These are phyloP conservation scores for Serpula lacrymans DNA, from an alignment of 768 basidiomycete genomes.

Conservation along the genomic window DNA sequence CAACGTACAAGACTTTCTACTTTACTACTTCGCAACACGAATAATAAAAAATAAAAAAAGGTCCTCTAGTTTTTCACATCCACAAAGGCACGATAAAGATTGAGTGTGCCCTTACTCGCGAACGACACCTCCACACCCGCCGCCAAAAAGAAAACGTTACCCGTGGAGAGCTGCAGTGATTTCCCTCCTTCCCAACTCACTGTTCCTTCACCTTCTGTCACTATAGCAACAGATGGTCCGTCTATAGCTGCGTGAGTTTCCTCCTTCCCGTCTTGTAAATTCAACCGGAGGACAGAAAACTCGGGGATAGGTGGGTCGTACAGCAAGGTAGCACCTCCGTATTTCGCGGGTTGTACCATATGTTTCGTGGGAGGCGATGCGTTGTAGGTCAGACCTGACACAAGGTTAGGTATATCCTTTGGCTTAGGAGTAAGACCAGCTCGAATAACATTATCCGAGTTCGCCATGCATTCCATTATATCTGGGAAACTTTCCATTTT, in stretches of 20 bases:
- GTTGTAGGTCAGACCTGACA: constrained; percentile 82
- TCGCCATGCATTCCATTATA: constrained; percentile 99
- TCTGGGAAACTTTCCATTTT: constrained; percentile 45
- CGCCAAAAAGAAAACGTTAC: constrained; percentile 82
- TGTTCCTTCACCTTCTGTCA: constrained; percentile 63
- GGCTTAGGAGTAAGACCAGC: constrained; percentile 97
- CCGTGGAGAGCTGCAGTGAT: constrained; percentile 45
- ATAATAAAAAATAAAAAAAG: no score
- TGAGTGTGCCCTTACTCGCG: constrained; percentile 17
- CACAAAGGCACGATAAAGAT: constrained; percentile 27
- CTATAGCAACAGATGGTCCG: constrained; percentile 84
- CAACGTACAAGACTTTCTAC: no score
- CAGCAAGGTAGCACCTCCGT: constrained; percentile 44
- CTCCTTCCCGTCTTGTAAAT: constrained; percentile 38
- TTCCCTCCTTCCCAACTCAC: constrained; percentile 46
- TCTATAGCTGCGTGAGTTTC: constrained; percentile 62
- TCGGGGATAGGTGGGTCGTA: constrained; percentile 95
- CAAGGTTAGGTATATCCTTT: constrained; percentile 88
- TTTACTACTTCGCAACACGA: no score
- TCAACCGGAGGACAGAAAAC: constrained; percentile 78
- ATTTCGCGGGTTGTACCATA: constrained; percentile 57
- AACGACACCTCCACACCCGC: constrained; percentile 62
- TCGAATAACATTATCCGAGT: constrained; percentile 97
- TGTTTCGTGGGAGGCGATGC: constrained; percentile 68
- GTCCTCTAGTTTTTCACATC: constrained; percentile 11